Base-by-base conservation (phyloP, 257 asterid species). In the Solanum gracilifrons region DNA sequence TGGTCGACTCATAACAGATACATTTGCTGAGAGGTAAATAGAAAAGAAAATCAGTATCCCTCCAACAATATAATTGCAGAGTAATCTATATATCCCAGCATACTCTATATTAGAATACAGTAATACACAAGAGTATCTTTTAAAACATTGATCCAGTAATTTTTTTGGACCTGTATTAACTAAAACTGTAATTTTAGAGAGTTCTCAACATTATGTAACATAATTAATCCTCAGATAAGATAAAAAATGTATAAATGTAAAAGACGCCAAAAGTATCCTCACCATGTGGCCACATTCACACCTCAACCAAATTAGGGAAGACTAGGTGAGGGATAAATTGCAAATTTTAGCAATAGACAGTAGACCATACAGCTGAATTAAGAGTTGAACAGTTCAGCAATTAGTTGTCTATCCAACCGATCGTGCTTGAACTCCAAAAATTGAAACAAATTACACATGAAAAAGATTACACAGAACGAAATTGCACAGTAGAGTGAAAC, bases 1-100 rank as follows among this genome's bases (percentile, higher is more conserved):
- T 88, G 90, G 98, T 74, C 98, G 92, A 86, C 85, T 93, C 92
- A 92, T 86, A 89, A 88, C 92, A 86, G 98, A 51, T 29, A 29
- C 85, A 80, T 80, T 80, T 46, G 85, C 85, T 80, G 69, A 80
- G 85, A 80, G 85, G 69, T 48, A 48, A 29, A 76, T 55, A 88
- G 31, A 88, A 84, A 89, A 87, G 48, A 82, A 55, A 71, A 32
- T 91, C 36, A 86, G 88, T 48, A 86, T 23, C 69, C 48, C 46
- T 86, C 25, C 79, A 75, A 25, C 31, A 80, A 60, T 27, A 46
- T 11, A 32, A 80, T 29, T 80, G 41, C 41, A 31, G 69, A 80
- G 43, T 46, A 48, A 80, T 80, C 16, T 48, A 29, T 18, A 80
- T 48, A 16, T 46, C 41, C 41, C 69, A 80, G 69, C 43, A 80